These are phyloP conservation scores for Daucus carota DNA, from an alignment of 129 eudicot species.

Conservation along the genomic window DNA sequence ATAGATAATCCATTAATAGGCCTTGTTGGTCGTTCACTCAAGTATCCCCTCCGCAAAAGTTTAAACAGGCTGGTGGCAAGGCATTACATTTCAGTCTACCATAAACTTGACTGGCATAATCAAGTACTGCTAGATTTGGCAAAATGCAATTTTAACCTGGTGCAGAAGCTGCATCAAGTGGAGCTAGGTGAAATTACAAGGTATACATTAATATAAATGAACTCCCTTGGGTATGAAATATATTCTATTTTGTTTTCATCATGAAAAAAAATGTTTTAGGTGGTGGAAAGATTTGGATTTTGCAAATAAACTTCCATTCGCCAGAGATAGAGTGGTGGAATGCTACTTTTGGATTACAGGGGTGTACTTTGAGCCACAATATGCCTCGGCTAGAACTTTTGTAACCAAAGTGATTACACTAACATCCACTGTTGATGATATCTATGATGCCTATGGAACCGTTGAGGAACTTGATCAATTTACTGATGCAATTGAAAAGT, in stretches of 20 bases:
- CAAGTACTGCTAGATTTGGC: not conserved
- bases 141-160: not conserved
- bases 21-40: not conserved
- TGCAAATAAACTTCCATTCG: too few species aligned
- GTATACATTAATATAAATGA: not conserved
- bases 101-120: not conserved
- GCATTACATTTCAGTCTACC: conserved; percentile 2
- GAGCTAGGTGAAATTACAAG: not conserved
- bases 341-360: conserved; percentile 30
- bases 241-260: not conserved
- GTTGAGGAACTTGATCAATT: conserved; percentile 24
- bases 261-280: conserved; percentile 11
- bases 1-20: not conserved
- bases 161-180: not conserved
- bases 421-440: conserved; percentile 30
- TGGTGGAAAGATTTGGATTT: conserved; percentile 21
- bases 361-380: conserved; percentile 36
- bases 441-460: conserved; percentile 34
- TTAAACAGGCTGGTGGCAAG: not conserved
- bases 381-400: conserved; percentile 20
- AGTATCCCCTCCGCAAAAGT: not conserved
- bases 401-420: conserved; percentile 21
- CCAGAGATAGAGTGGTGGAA: conserved; percentile 3
- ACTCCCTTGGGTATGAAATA: not conserved
- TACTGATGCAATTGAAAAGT: conserved; percentile 40